Base-by-base conservation (phyloP, 306 rosid genomes). In the Prunus persica region DNA sequence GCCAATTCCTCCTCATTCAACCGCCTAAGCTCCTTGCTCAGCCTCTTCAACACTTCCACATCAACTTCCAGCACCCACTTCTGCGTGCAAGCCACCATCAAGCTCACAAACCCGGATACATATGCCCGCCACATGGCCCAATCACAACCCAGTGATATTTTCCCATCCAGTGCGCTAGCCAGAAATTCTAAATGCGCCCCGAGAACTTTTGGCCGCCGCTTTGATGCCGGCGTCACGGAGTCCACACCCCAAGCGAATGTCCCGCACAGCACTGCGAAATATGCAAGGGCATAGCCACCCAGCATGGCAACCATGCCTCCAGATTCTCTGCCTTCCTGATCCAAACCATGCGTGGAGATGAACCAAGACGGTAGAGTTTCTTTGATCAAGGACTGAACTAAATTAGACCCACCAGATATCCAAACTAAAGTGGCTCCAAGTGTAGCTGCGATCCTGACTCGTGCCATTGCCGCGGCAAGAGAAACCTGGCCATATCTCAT, bases 281-380 rank as follows among this genome's bases (percentile, higher is more conserved):
- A 87, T 68, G 98, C 98, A 55, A 94, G 87, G 14, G 95, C 89
- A 79, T 94, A 84, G 27, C 98, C 98, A 65, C 86, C 79, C 45
- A 94, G 90, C 87, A 83, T 83, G 41, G 96, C 84, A 81, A 86
- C 91, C 84, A 84, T 73, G 41, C 80, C 88, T 70, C 88, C 91
- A 71, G 88, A 54, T 73, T 91, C 89, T 83, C 70, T 85, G 43
- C 87, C 81, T 73, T 86, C 94, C 71, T 74, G 76, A 73, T 88
- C 84, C 27, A 73, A 78, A 63, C 69, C 76, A 72, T 73, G 82
- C 55, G 82, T 75, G 5, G 97, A 88, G 74, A 94, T 78, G 77
- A 94, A 90, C 97, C 95, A 92, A 49, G 92, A 87, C 66, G 97
- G 97, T 49, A 94, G 49, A 62, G 91, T 94, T 79, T 90, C 98